These are phyloP conservation scores for Ormosia emarginata DNA, from an alignment of 306 rosid genomes.

Conservation along the genomic window DNA sequence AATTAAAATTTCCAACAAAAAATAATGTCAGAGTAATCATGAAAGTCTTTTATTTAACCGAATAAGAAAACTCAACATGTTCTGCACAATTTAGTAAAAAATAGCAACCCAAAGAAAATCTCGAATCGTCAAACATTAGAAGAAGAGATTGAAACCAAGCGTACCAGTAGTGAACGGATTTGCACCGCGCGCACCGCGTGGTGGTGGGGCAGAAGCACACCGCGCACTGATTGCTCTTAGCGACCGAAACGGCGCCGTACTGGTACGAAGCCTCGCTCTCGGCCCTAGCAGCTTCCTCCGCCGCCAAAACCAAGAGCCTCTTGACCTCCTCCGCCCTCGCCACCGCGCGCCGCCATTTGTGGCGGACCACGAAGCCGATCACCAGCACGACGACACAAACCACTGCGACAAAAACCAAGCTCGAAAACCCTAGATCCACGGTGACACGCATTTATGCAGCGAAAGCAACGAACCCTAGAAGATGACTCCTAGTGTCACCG, in stretches of 20 bases:
- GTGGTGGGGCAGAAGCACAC: slow-evolving; percentile 75
- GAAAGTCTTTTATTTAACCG: not conserved
- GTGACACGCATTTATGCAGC: slow-evolving; percentile 72
- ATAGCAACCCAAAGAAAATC: not conserved
- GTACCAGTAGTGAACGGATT: slow-evolving; percentile 81
- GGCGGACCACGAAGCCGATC: slow-evolving; percentile 38
- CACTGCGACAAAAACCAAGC: slow-evolving; percentile 34
- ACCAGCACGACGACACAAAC: slow-evolving; percentile 40
- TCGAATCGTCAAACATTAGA: not conserved
- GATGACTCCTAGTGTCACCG: slow-evolving; percentile 27
- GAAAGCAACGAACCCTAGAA: slow-evolving; percentile 8
- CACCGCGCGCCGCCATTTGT: slow-evolving; percentile 52
- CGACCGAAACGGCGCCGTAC: slow-evolving; percentile 8
- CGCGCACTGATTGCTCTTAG: slow-evolving; percentile 44
- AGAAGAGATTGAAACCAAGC: not conserved
- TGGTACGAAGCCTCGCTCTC: slow-evolving; percentile 57
- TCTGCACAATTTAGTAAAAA: not conserved
- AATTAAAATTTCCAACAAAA: not conserved
- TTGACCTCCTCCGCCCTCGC: slow-evolving; percentile 71
- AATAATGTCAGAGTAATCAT: not conserved
- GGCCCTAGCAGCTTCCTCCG: slow-evolving; percentile 72
- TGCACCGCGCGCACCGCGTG: slow-evolving; percentile 72
- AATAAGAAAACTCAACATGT: not conserved
- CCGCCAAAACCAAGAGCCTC: slow-evolving; percentile 57
- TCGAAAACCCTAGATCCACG: slow-evolving; percentile 74